Evolutionary conservation across 1,139 yeast genomes (phyloP).

Genomic region (Saccharomyces hybrid): DNA sequence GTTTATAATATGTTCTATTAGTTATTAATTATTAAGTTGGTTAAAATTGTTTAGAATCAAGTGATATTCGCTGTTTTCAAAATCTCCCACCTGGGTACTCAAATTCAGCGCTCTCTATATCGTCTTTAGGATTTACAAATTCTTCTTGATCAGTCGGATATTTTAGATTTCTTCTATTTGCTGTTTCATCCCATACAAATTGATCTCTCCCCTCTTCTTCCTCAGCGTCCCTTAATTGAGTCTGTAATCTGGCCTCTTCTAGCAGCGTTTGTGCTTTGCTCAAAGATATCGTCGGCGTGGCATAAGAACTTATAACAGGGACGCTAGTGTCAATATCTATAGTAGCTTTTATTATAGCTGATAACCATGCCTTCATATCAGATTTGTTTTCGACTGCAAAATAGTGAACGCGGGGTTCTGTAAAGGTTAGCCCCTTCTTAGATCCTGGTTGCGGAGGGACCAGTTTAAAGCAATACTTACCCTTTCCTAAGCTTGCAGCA

Average conservation of each 20-base stretch:
- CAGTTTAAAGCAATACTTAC: conserved; percentile 85
- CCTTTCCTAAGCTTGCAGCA: conserved; percentile 93
- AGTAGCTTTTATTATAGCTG: conserved; percentile 90
- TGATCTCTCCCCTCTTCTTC: conserved; percentile 16
- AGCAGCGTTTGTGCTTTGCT: conserved; percentile 79
- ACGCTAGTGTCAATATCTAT: conserved; percentile 89
- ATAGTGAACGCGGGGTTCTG: conserved; percentile 91
- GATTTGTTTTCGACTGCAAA: conserved; percentile 89
- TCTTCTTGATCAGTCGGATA: background rate
- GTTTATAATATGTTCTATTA: background rate
- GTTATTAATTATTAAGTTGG: background rate
- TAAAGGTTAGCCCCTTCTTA: conserved; percentile 87
- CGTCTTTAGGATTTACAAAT: background rate
- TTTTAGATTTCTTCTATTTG: conserved; percentile 4
- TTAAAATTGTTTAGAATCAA: background rate
- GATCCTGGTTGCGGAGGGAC: conserved; percentile 98
- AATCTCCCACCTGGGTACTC: background rate
- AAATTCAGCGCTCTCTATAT: background rate
- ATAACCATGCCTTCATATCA: conserved; percentile 92
- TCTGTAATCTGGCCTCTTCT: conserved; percentile 71
- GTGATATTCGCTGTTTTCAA: background rate
- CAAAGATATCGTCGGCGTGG: conserved; percentile 86
- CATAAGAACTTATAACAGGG: conserved; percentile 87
- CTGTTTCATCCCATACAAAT: conserved; percentile 15
- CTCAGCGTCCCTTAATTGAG: conserved; percentile 46